These are phyloP conservation scores for Hypericum perforatum DNA, from an alignment of 345 rosid genomes.

Conservation along the genomic window DNA sequence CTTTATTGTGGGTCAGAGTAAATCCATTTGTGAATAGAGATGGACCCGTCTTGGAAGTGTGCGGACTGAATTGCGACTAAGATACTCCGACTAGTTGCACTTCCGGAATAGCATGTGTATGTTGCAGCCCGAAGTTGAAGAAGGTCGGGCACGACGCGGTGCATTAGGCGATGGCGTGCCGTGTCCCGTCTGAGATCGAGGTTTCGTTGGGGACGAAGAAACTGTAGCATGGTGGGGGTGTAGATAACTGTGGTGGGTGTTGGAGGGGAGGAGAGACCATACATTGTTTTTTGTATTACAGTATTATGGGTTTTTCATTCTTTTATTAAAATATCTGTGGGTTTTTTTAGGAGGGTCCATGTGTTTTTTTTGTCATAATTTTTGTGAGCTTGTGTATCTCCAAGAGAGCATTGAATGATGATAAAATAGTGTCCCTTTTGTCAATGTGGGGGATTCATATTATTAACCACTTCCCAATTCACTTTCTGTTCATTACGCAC, in stretches of 20 bases:
- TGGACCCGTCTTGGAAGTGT: conserved; percentile 81
- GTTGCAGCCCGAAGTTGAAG: neutral
- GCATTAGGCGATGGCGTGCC: neutral
- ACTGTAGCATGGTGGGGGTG: neutral
- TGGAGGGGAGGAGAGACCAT: neutral
- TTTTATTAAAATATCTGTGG: neutral
- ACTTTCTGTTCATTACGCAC: neutral
- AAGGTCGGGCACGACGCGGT: neutral
- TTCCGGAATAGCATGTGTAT: neutral
- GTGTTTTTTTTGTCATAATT: neutral
- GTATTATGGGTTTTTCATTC: neutral
- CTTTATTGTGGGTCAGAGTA: conserved; percentile 87
- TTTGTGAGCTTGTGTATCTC: neutral
- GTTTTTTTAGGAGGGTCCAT: neutral
- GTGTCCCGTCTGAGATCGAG: conserved; percentile 6
- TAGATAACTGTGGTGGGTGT: neutral
- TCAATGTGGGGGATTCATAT: conserved; percentile 3
- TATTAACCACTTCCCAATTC: neutral
- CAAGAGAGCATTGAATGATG: neutral
- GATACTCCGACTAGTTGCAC: neutral
- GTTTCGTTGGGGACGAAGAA: neutral
- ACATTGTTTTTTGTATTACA: neutral
- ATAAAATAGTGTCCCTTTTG: neutral
- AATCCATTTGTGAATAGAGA: conserved; percentile 81
- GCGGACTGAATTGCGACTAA: conserved; percentile 86